Base-by-base conservation (phyloP, 306 rosid species). In the Cicer bijugum region DNA sequence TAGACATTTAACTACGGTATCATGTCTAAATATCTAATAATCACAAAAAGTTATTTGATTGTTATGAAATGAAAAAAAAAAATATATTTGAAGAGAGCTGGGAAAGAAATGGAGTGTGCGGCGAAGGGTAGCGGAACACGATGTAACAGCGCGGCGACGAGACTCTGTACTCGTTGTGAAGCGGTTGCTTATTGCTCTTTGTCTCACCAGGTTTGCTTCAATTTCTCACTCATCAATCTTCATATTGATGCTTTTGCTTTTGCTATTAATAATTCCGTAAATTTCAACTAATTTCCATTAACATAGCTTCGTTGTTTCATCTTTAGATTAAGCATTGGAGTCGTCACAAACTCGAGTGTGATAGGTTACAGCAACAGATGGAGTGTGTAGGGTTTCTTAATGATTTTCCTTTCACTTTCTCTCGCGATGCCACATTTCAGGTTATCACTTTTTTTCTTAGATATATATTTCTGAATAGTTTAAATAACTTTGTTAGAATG, bases 131-230 rank as follows among this genome's bases (percentile, higher is more conserved):
- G 83, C 66, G 85, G 92, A 63, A 69, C 78, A 8, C 83, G 90
- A 72, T 93, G 98, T 82, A 58, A 74, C 19, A 91, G 86, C 74
- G 84, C 85, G 17, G 86, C 91, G 61, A 84, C 75, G 0, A 84
- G 88, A 38, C 85, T 85, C 6, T 89, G 98, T 78, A 81, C 74
- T 65, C 89, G 90, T 14, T 89, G 98, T 46, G 94, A 81, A 80
- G 98, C 96, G 44, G 92, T 93, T 61, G 88, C 96, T 66, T 93
- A 89, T 68, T 93, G 97, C 81, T 86, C 97, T 37, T 75, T 86
- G 69, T 71, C 93, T 71, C 97, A 93, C 62, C 98, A 91, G 97
- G 98, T 84, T 58, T 43, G 59, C 9, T 47, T 55, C 10, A 28
- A 37, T 14, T 51, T 5, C 15, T 45, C 12, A 14, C 0, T 43